Evolutionary conservation across 164 flowering plant genomes (phyloP).

Genomic region (Vitis riparia): DNA sequence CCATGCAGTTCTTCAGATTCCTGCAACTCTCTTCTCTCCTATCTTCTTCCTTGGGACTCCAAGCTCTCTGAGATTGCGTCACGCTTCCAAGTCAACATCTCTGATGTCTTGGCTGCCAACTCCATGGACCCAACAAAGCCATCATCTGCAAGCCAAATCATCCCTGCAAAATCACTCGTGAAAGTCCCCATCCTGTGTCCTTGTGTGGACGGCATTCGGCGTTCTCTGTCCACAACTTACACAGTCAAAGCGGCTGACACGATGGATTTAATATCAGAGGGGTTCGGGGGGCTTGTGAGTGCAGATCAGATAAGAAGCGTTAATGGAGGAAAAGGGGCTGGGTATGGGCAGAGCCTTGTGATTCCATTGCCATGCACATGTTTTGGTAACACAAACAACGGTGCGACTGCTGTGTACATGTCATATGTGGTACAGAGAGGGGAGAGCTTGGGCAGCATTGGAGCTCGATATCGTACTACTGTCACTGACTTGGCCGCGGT

Average conservation of each 20-base stretch:
- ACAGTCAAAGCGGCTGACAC: constrained; percentile 21
- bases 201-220: constrained; percentile 34
- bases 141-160: constrained; percentile 7
- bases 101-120: constrained; percentile 21
- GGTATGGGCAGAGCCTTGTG: constrained; percentile 15
- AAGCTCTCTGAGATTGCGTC: constrained; percentile 27
- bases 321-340: constrained; percentile 6
- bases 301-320: constrained; percentile 20
- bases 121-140: constrained; percentile 1
- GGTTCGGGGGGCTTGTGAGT: constrained; percentile 31
- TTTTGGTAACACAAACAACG: constrained; percentile 22
- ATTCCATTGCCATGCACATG: constrained; percentile 33
- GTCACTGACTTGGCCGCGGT: constrained; percentile 17
- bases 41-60: constrained; percentile 24
- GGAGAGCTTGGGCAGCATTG: constrained; percentile 28
- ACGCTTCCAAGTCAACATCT: constrained; percentile 19
- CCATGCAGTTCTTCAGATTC: constrained; percentile 29
- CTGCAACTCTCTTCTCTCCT: constrained; percentile 31
- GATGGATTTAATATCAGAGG: constrained; percentile 18
- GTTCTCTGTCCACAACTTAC: constrained; percentile 20
- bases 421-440: constrained; percentile 28
- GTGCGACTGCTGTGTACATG: constrained; percentile 17
- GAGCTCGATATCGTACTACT: constrained; percentile 10
- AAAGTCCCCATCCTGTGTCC: constrained; percentile 32
- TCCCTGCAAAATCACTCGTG: constrained; percentile 10